A percentile compares a stretch with the other conserved stretches of the same genome.
Conservation (phyloP, 164 flowering plant genomes). For the Malania oleifera region DNA sequence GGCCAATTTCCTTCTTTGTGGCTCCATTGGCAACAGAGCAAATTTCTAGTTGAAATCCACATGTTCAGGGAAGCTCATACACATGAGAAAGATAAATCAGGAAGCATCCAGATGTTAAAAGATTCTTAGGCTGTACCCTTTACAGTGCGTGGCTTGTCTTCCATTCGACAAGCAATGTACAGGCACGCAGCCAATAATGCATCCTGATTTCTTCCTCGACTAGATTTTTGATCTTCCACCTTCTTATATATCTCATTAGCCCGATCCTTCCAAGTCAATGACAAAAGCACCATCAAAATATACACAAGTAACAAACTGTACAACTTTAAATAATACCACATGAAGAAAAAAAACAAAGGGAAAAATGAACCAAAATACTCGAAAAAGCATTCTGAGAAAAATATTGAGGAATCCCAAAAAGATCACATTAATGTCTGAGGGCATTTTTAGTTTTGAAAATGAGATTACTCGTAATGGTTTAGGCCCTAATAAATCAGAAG, state of each 20-base stretch:
- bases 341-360: neutral
- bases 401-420: neutral
- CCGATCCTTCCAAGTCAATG: constrained; percentile 22
- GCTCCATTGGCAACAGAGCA: constrained; percentile 83
- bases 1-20: constrained; percentile 76
- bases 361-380: neutral
- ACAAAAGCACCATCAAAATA: neutral
- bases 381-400: neutral
- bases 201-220: constrained; percentile 36
- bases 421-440: too few species aligned
- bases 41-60: constrained; percentile 55
- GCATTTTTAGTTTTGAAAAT: too few species aligned
- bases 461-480: too few species aligned
- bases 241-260: constrained; percentile 40
- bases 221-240: constrained; percentile 38
- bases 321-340: neutral
- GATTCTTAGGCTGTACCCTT: constrained; percentile 31
- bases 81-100: constrained; percentile 27
- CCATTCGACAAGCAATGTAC: constrained; percentile 41
- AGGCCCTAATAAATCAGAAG: too few species aligned
- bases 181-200: constrained; percentile 37
- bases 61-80: constrained; percentile 31
- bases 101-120: constrained; percentile 28
- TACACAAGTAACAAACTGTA: neutral
- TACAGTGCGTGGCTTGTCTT: constrained; percentile 34